A percentile compares a stretch with the other conserved stretches of the same genome.
phyloP scores from a whole-genome alignment of 2,329 filamentous ascomycete genomes.

The Pyricularia grisea region DNA sequence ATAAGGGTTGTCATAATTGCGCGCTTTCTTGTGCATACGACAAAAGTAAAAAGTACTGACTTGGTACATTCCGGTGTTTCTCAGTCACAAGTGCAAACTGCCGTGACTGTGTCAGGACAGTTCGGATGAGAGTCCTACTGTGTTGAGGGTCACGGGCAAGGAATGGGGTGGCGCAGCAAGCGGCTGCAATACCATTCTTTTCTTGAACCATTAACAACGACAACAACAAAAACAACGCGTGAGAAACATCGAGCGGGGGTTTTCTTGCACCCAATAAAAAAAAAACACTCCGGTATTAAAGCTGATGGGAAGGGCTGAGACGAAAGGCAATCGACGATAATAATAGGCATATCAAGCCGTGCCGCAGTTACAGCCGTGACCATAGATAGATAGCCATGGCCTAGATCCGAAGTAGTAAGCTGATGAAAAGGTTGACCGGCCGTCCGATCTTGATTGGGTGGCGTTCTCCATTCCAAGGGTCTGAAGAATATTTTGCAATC shows the following conservation, averaged over 20 bases:
- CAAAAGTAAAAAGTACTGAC: not conserved
- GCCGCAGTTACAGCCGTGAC: too few relatives aligned
- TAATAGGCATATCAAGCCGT: not conserved
- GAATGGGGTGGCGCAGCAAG: not conserved
- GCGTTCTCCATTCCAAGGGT: not conserved
- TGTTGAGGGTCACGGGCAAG: not conserved
- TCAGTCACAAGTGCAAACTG: not conserved
- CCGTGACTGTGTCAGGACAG: not conserved
- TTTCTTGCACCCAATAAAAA: not conserved
- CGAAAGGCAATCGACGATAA: not conserved
- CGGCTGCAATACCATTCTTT: not conserved
- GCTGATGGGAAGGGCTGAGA: not conserved
- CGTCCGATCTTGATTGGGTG: not conserved
- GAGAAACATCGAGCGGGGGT: not conserved
- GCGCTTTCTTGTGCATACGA: not conserved
- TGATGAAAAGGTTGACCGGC: not conserved
- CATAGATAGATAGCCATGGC: too few relatives aligned
- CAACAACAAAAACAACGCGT: too few relatives aligned
- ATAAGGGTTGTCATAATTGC: not conserved
- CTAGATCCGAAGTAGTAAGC: not conserved
- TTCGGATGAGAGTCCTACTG: not conserved
- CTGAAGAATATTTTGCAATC: not conserved
- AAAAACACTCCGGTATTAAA: not conserved
- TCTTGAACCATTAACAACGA: not conserved
- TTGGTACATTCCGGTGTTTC: not conserved